Evolutionary conservation across 192 early-diverging fungal genomes (phyloP), one percentile per base, ranked within the genome.

Genomic region (Coemansia sp.): DNA sequence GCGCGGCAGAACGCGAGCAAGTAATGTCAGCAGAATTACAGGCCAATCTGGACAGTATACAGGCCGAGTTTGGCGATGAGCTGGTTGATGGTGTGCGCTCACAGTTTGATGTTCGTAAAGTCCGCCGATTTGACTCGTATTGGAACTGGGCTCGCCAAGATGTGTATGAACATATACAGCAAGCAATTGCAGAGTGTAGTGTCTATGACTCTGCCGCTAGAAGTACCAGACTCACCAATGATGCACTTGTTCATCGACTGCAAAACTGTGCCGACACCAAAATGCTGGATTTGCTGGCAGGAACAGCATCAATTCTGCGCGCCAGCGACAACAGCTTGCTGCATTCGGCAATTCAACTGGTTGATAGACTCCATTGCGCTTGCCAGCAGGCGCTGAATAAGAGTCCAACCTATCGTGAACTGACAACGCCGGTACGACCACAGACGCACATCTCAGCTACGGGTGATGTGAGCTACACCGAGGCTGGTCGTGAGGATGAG

Each of bases 61-160:
- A 82, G 23, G 83, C 73, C 56, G 95, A 98, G 82, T 88, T 94
- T 62, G 96, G 94, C 63, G 93, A 96, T 43, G 69, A 70, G 23
- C 38, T 67, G 2, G 85, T 88, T 38, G 85, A 89, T 37, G 95
- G 95, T 23, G 91, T 93, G 69, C 83, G 79, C 88, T 94, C 93
- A 4, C 48, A 80, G 3, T 98, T 98, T 75, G 88, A 86, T 55
- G 75, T 77, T 15, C 84, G 87, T 63, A 98, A 93, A 82, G 90
- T 88, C 37, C 90, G 95, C 47, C 84, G 65, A 21, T 98, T 92
- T 71, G 93, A 98, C 63, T 98, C 95, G 51, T 88, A 88, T 87
- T 98, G 95, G 95, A 95, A 96, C 84, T 98, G 95, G 94, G 84
- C 93, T 53, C 75, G 59, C 58, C 79, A 75, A 53, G 73, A 56